Evolutionary conservation across 306 rosid genomes (phyloP).

Genomic region (Quillaja saponaria): DNA sequence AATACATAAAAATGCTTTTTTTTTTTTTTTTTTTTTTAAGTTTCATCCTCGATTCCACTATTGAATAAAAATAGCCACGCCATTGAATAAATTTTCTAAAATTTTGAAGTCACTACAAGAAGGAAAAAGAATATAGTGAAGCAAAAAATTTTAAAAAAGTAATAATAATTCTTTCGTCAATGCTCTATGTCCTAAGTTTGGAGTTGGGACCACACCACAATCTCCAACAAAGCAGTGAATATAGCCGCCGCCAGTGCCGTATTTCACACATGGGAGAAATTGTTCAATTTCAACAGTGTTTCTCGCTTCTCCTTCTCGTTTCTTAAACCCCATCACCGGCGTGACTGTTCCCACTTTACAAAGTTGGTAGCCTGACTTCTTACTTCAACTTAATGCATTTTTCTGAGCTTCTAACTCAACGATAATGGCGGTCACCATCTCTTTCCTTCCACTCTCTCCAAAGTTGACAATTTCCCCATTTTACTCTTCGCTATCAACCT

Average conservation of each 20-base stretch:
- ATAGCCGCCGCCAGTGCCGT: not conserved
- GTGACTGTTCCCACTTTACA: not conserved
- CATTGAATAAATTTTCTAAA: too few relatives aligned
- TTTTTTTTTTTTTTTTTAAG: too few relatives aligned
- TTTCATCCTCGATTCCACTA: too few relatives aligned
- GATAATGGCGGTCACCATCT: constrained; percentile 42
- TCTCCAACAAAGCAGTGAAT: too few relatives aligned
- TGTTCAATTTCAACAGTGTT: not conserved
- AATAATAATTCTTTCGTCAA: too few relatives aligned
- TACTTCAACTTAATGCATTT: constrained; percentile 11
- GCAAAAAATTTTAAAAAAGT: too few relatives aligned
- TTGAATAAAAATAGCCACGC: too few relatives aligned
- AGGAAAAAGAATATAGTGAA: too few relatives aligned
- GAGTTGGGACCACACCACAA: too few relatives aligned
- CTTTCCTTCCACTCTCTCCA: constrained; percentile 19
- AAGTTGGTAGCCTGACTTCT: not conserved
- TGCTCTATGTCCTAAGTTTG: too few relatives aligned
- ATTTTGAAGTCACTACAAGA: too few relatives aligned
- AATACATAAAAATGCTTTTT: too few relatives aligned
- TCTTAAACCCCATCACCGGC: not conserved
- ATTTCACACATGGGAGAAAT: not conserved
- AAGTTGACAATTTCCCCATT: constrained; percentile 24
- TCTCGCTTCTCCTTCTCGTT: not conserved
- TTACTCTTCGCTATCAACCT: constrained; percentile 14
- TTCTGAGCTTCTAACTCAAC: constrained; percentile 19